A percentile compares a stretch with the other conserved stretches of the same genome.
Conservation (phyloP, 2,329 filamentous ascomycete genomes). For the Penicillium corylophilum region DNA sequence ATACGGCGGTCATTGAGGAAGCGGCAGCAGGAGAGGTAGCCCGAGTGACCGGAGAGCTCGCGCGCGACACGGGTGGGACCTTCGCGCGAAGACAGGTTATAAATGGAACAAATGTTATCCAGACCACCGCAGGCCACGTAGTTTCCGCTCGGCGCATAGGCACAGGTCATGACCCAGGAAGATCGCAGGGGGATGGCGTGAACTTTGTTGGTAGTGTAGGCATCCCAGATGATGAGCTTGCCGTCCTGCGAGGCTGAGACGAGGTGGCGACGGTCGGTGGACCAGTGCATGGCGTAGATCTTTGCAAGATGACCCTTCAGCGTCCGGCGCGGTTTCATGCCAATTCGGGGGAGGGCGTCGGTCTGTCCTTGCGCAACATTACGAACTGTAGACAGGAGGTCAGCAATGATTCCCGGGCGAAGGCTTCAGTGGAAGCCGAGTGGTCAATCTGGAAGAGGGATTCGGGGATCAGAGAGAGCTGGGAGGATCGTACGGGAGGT, state of each 20-base stretch:
- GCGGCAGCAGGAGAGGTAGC: slow-evolving; percentile 95
- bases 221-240: slow-evolving; percentile 99
- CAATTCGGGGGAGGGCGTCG: slow-evolving; percentile 85
- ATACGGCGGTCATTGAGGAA: slow-evolving; percentile 99
- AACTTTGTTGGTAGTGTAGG: slow-evolving; percentile 99
- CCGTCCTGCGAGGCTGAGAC: slow-evolving; percentile 98
- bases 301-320: slow-evolving; percentile 98
- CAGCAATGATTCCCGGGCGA: slow-evolving; percentile 22
- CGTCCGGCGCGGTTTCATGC: slow-evolving; percentile 97
- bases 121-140: slow-evolving; percentile 98
- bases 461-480: slow-evolving; percentile 9
- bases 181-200: slow-evolving; percentile 96
- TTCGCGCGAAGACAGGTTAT: slow-evolving; percentile 95
- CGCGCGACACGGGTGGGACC: slow-evolving; percentile 95
- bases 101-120: slow-evolving; percentile 99
- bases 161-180: slow-evolving; percentile 99
- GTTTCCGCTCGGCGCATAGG: slow-evolving; percentile 96
- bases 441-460: neutral
- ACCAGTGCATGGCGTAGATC: slow-evolving; percentile 99
- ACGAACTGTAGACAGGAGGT: slow-evolving; percentile 63
- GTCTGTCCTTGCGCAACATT: slow-evolving; percentile 90
- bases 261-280: slow-evolving; percentile 92
- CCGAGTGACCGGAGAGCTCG: slow-evolving; percentile 93
- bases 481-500: slow-evolving; percentile 76
- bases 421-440: neutral